Evolutionary conservation across 1,284 basidiomycete species (phyloP).

Genomic region (Ceratobasidium sp.): DNA sequence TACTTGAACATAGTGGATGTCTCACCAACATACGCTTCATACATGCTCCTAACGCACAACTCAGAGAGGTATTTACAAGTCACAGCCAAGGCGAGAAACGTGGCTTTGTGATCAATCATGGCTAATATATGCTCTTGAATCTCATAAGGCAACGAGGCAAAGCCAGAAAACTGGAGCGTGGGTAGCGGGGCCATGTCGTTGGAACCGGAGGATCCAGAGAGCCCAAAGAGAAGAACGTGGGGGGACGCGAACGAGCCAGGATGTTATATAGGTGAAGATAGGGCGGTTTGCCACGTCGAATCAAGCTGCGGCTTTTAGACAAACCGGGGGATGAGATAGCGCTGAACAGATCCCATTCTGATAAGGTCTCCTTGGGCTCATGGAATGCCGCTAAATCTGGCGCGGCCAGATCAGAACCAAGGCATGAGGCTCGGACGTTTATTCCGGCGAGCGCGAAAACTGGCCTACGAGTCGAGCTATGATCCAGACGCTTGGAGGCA

Average conservation of each 20-base stretch:
- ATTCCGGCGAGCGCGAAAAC: no score
- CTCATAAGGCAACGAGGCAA: slow-evolving; percentile 7
- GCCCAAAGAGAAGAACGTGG: background rate
- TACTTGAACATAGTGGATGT: background rate
- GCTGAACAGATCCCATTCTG: no score
- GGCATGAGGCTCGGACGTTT: no score
- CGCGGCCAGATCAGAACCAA: no score
- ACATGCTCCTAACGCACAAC: slow-evolving; percentile 8
- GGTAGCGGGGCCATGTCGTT: background rate
- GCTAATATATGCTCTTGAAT: slow-evolving; percentile 21
- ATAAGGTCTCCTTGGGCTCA: no score
- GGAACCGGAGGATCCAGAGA: background rate
- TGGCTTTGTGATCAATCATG: slow-evolving; percentile 1
- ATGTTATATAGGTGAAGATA: background rate
- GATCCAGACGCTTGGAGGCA: no score
- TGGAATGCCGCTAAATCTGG: no score
- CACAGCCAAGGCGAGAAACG: background rate
- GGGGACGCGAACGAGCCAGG: background rate
- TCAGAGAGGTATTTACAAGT: slow-evolving; percentile 18
- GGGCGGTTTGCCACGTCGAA: background rate
- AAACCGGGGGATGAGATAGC: no score
- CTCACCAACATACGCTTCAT: slow-evolving; percentile 1
- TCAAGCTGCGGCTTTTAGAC: background rate
- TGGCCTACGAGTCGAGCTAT: no score
- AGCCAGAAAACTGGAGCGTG: background rate